Evolutionary conservation across 192 early-diverging fungal species (phyloP).

Genomic region (Backusella morwellensis): DNA sequence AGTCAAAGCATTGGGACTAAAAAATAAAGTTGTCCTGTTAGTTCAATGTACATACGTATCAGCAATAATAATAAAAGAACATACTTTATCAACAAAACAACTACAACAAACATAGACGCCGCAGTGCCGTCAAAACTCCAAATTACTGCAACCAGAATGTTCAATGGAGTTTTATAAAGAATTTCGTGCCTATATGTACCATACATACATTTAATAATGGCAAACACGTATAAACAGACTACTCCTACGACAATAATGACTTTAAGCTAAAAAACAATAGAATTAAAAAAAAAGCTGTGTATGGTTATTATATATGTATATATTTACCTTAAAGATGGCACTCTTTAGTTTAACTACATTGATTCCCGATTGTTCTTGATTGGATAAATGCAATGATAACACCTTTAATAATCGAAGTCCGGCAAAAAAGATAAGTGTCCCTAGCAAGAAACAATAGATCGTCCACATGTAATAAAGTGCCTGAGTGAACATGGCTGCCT

Average conservation of each 20-base stretch:
- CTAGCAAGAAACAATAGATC: conserved; percentile 21
- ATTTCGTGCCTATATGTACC: not conserved
- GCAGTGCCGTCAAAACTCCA: conserved; percentile 12
- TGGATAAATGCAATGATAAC: conserved; percentile 2
- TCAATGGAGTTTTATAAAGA: not conserved
- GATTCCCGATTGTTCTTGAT: not conserved
- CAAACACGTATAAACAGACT: conserved; percentile 10
- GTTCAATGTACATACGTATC: not conserved
- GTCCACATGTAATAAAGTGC: conserved; percentile 28
- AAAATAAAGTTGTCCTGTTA: not conserved
- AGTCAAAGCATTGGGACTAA: not conserved
- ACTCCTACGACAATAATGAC: conserved; percentile 9
- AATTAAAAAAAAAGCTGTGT: not conserved
- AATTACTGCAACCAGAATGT: not conserved
- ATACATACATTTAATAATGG: not conserved
- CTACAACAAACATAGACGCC: not conserved
- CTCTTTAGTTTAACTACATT: conserved; percentile 10
- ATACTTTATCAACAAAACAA: not conserved
- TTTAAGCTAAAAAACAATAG: conserved; percentile 11
- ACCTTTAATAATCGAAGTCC: conserved; percentile 17
- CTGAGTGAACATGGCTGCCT: conserved; percentile 15
- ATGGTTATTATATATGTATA: not conserved
- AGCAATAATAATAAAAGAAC: not conserved
- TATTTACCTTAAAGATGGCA: conserved; percentile 21
- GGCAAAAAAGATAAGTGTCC: conserved; percentile 4